Base-by-base conservation (phyloP, 73 alveolate species). In the Blepharisma stoltei region DNA sequence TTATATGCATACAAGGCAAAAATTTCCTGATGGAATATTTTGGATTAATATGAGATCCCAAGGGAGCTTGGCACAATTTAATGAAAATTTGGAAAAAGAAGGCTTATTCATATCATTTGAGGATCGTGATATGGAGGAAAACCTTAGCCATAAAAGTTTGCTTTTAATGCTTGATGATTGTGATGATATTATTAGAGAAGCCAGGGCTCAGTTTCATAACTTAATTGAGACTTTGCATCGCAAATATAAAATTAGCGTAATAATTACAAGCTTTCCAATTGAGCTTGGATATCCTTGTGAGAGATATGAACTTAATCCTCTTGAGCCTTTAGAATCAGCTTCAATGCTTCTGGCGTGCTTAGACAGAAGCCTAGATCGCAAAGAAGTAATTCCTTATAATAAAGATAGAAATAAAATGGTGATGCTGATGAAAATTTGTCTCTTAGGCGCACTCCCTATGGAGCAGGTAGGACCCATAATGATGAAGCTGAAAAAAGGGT, bases 281-380 rank as follows among this genome's bases (percentile, higher is more conserved):
- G 21, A 60, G 1, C 21, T 60, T 60, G 48, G n/a, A 2, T 50
- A 50, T 50, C 41, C 54, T 0, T 60, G 41, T 4, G 49, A 60
- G 21, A 11, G 20, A 21, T 18, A 11, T 11, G 48, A 60, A 1
- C 11, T 60, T 60, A 20, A 20, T 18, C 76, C 70, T 23, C 49
- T 60, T 8, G 76, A 60, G 3, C 76, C 76, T 60, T 23, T 23
- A 23, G 76, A 60, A 60, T 11, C 54, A 11, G 76, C 76, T 4
- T 8, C 38, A 3, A n/a, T 60, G 32, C 49, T 60, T 60, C 1
- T 60, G 70, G 41, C 76, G 1, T 8, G 18, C 21, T 60, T 27
- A 9, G 65, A 50, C 0, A 60, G 49, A 23, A 60, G 21, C 21
- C n/a, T 60, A 23, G n/a, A n/a, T 8, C 18, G 32, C 1, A 27